phyloP scores from a whole-genome alignment of 169 alveolate species.

The Theileria sp. region DNA sequence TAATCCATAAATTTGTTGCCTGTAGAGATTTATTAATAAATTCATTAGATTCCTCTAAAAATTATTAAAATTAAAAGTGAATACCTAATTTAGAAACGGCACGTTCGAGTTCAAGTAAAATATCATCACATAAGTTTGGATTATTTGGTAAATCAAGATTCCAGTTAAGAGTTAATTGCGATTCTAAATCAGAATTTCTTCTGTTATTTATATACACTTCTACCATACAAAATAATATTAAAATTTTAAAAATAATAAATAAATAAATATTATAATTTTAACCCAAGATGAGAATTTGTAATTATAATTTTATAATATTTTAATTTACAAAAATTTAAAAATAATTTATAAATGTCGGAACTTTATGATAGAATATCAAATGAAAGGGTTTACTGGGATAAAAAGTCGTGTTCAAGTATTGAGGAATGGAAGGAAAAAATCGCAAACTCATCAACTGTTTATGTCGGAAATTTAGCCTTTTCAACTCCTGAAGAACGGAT shows the following conservation, averaged over 20 bases:
- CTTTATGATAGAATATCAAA: slow-evolving; percentile 70
- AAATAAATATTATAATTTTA: too few relatives aligned
- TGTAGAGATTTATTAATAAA: slow-evolving; percentile 18
- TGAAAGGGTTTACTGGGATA: slow-evolving; percentile 72
- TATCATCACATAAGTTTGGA: slow-evolving; percentile 40
- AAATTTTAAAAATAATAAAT: neutral
- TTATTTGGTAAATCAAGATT: slow-evolving; percentile 43
- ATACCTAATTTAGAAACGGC: slow-evolving; percentile 52
- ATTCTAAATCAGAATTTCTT: slow-evolving; percentile 43
- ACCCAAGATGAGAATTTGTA: neutral
- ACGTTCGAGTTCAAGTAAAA: slow-evolving; percentile 16
- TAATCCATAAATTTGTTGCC: neutral
- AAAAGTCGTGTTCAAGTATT: slow-evolving; percentile 66
- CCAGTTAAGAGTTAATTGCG: slow-evolving; percentile 50
- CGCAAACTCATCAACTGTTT: slow-evolving; percentile 71
- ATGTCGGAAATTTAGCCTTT: slow-evolving; percentile 74
- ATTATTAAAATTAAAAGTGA: neutral
- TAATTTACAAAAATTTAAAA: too few relatives aligned
- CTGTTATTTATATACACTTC: slow-evolving; percentile 42
- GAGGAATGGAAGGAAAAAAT: slow-evolving; percentile 73
- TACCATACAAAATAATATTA: slow-evolving; percentile 28
- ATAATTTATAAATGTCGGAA: slow-evolving; percentile 54
- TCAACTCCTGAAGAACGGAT: slow-evolving; percentile 76
- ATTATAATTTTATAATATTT: neutral
- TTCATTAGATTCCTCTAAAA: slow-evolving; percentile 54